Percentiles rank a stretch among this genome's conserved stretches.
phyloP scores from a whole-genome alignment of 179 eudicot species.

The Amaranthus tricolor region DNA sequence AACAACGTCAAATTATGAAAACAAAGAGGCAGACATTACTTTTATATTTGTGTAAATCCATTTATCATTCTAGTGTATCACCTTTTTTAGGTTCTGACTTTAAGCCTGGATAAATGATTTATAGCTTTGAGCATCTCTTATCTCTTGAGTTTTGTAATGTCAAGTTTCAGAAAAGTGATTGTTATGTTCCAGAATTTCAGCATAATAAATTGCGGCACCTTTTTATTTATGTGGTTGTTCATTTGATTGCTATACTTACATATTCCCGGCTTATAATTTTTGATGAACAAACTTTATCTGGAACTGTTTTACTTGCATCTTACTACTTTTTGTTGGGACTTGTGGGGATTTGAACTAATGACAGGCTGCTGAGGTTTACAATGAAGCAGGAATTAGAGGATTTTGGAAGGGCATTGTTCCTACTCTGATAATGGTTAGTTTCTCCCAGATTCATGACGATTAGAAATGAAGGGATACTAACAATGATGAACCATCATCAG shows the following conservation, averaged over 20 bases:
- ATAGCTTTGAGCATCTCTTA: background rate
- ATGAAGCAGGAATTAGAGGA: constrained; percentile 84
- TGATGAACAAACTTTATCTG: background rate
- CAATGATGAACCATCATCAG: constrained; percentile 30
- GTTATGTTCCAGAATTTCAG: background rate
- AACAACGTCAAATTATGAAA: background rate
- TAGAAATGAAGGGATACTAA: constrained; percentile 1
- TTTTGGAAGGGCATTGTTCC: constrained; percentile 97
- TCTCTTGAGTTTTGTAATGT: background rate
- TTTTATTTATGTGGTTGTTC: constrained; percentile 3
- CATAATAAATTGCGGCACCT: background rate
- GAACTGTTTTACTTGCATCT: constrained; percentile 15
- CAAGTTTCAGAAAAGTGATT: background rate
- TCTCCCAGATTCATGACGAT: background rate
- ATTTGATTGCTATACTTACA: background rate
- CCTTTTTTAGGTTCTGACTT: background rate
- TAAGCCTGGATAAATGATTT: background rate
- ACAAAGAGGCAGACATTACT: background rate
- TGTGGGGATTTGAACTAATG: background rate
- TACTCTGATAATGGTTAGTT: constrained; percentile 78
- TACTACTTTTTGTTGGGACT: background rate
- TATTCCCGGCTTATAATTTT: background rate
- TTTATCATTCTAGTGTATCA: background rate
- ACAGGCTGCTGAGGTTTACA: constrained; percentile 84
- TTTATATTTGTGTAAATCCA: background rate